These are phyloP conservation scores for Elsinoe perseae DNA, from an alignment of 2,329 filamentous ascomycete species.

Conservation along the genomic window DNA sequence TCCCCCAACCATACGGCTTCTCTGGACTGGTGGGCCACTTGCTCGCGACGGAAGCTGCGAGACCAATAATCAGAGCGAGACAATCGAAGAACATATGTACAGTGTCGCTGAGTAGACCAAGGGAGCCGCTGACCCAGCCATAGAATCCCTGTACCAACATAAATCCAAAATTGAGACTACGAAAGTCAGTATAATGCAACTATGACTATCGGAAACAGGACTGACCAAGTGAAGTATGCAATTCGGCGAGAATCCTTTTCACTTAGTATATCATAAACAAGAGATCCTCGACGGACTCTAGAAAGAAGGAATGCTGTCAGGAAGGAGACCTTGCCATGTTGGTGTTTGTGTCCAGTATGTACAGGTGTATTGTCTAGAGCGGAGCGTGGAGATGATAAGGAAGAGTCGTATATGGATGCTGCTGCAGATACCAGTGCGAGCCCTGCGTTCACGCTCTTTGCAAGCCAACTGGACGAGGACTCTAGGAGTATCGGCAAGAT, in stretches of 20 bases:
- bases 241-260: constrained; percentile 92
- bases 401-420: constrained; percentile 36
- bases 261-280: constrained; percentile 75
- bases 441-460: constrained; percentile 10
- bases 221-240: constrained; percentile 91
- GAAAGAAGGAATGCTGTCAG: constrained; percentile 68
- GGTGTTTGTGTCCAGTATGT: constrained; percentile 25
- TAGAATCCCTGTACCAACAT: constrained; percentile 95
- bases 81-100: constrained; percentile 99
- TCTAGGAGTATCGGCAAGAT: neutral
- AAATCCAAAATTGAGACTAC: constrained; percentile 82
- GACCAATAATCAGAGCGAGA: constrained; percentile 78
- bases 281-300: constrained; percentile 61
- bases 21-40: constrained; percentile 88
- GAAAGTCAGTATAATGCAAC: constrained; percentile 17
- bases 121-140: constrained; percentile 83
- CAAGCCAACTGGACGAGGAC: neutral
- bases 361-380: constrained; percentile 18
- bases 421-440: constrained; percentile 32
- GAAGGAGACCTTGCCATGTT: constrained; percentile 48
- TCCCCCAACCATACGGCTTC: constrained; percentile 93
- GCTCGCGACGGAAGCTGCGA: constrained; percentile 87
- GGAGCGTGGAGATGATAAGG: constrained; percentile 25
- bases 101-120: constrained; percentile 92
- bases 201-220: constrained; percentile 14